Evolutionary conservation across 352 stramenopile genomes (phyloP).

Genomic region (Plasmopara viticola): DNA sequence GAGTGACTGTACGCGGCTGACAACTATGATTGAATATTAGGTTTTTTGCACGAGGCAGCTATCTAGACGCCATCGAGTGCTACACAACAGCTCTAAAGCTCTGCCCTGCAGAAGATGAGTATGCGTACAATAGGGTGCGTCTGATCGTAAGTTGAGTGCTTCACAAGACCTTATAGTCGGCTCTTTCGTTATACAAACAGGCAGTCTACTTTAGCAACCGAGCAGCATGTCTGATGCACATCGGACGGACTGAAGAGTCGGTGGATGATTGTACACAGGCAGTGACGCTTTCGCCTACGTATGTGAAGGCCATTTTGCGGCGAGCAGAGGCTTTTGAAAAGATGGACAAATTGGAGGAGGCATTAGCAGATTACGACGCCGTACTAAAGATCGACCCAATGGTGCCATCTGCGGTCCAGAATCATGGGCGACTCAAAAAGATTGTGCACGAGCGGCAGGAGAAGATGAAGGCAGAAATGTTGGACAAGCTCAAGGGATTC

Average conservation of each 20-base stretch:
- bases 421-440: constrained; percentile 79
- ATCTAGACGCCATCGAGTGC: constrained; percentile 76
- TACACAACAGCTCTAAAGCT: constrained; percentile 82
- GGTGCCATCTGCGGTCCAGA: constrained; percentile 42
- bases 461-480: constrained; percentile 98
- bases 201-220: constrained; percentile 86
- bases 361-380: constrained; percentile 83
- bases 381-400: constrained; percentile 92
- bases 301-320: constrained; percentile 93
- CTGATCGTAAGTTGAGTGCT: neutral
- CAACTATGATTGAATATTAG: constrained; percentile 22
- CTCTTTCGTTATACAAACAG: constrained; percentile 13
- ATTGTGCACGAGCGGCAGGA: constrained; percentile 93
- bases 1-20: neutral
- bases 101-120: constrained; percentile 65
- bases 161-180: too few species aligned
- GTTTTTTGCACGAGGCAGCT: constrained; percentile 61
- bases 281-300: constrained; percentile 92
- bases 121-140: constrained; percentile 69
- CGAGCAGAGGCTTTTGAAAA: constrained; percentile 90
- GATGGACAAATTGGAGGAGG: constrained; percentile 91
- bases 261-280: constrained; percentile 93
- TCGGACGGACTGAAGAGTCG: constrained; percentile 78
- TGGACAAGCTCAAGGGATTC: constrained; percentile 97
- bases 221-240: constrained; percentile 62